A percentile compares a stretch with the other conserved stretches of the same genome.
Evolutionary conservation across 495 filamentous ascomycete species (phyloP).

Genomic region (Penicillium waksmanii): DNA sequence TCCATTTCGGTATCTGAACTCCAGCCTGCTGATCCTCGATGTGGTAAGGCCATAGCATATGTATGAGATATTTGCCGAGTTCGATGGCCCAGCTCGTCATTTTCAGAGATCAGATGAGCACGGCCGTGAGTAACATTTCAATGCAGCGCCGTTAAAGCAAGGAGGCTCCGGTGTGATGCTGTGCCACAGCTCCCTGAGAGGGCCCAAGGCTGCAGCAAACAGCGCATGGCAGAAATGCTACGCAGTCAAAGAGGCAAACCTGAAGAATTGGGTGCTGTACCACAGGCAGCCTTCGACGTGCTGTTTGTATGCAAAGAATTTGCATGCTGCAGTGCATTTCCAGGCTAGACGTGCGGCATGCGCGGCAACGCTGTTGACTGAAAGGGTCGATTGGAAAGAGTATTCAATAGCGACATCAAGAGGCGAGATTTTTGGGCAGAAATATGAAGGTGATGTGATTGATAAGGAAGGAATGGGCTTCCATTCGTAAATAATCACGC

Average conservation of each 20-base stretch:
- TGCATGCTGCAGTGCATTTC: background rate
- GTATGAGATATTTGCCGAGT: background rate
- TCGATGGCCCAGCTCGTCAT: background rate
- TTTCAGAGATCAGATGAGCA: slow-evolving; percentile 6
- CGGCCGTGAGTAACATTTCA: background rate
- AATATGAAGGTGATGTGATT: background rate
- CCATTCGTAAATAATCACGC: background rate
- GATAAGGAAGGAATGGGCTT: background rate
- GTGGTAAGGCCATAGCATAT: background rate
- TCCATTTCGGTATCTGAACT: background rate
- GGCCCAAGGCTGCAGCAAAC: slow-evolving; percentile 6
- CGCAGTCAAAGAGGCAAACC: slow-evolving; percentile 8
- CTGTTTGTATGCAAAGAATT: background rate
- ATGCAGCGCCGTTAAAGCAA: slow-evolving; percentile 8
- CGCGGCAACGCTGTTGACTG: background rate
- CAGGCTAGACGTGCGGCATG: background rate
- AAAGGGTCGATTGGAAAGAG: background rate
- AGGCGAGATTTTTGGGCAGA: background rate
- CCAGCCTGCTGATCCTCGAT: background rate
- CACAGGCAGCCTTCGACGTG: slow-evolving; percentile 2
- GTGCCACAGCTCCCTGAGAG: background rate
- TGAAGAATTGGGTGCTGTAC: background rate
- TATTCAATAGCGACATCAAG: background rate
- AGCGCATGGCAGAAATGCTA: slow-evolving; percentile 7
- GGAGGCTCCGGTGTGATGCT: slow-evolving; percentile 6